Base-by-base conservation (phyloP, 495 filamentous ascomycete genomes). In the Xylaria intraflava region DNA sequence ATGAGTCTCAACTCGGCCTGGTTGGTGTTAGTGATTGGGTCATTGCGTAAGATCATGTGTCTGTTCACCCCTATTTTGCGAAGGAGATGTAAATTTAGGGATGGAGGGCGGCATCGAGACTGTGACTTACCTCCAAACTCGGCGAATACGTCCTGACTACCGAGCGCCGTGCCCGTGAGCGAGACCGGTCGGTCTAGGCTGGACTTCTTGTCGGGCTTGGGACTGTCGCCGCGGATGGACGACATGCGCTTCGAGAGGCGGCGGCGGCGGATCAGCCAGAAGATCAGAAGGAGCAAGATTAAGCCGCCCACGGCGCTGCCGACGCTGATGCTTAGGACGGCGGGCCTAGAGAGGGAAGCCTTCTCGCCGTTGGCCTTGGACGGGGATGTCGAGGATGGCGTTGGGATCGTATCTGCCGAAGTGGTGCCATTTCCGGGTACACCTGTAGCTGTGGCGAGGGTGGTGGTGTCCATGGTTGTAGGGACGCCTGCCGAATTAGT, bases 221-320 rank as follows among this genome's bases (percentile, higher is more conserved):
- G 52, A 9, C 50, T 24, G 5, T 35, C 24, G 24, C 29, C 26
- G 24, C 44, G 22, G 0, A 16, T 2, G 2, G 55, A 50, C 1
- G 58, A 51, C 38, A 45, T 52, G 31, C 61, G 61, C 19, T 54
- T 46, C 29, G 56, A 56, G 16, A 60, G 55, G n/a, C 35, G 49
- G 14, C 36, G 52, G 1, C 62, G 62, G 1, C 62, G 58, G 24
- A 62, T 19, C 0, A 56, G 47, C 14, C 61, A 50, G 27, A 40
- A 43, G 2, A 35, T n/a, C 10, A 62, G 11, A 1, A 49, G 6
- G 5, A 59, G 38, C 4, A 60, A 0, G 12, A 57, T 26, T 11
- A 55, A 36, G 3, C 45, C 39, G 0, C 41, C 39, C 1, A 53
- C 27, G n/a, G 55, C 60, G 24, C 56, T 38, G 46, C 60, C 58